Percentiles rank a stretch among this genome's conserved stretches.
phyloP scores from a whole-genome alignment of 805 yeast genomes.

The Metschnikowia lochheadii region DNA sequence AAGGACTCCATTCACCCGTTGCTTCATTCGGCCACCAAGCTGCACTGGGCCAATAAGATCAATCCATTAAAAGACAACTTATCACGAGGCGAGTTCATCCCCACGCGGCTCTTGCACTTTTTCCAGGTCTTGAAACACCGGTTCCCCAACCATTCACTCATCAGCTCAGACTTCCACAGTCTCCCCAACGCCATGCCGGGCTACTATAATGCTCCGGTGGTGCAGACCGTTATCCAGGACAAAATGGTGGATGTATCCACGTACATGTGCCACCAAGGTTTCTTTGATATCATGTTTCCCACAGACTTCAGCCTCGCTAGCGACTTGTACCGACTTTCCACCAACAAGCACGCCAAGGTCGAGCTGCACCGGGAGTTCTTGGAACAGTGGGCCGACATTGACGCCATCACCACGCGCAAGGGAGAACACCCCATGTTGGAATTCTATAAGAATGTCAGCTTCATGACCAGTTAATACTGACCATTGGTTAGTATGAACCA shows the following conservation, averaged over 20 bases:
- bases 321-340: conserved; percentile 58
- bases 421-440: conserved; percentile 86
- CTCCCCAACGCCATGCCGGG: conserved; percentile 51
- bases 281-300: conserved; percentile 82
- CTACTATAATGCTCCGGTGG: conserved; percentile 66
- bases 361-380: conserved; percentile 63
- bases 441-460: conserved; percentile 70
- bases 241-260: conserved; percentile 66
- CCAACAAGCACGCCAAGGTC: conserved; percentile 54
- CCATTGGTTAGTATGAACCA: no score
- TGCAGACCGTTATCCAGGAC: conserved; percentile 68
- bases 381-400: conserved; percentile 65
- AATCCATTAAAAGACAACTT: conserved; percentile 66
- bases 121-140: conserved; percentile 56
- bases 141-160: conserved; percentile 74
- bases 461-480: conserved; percentile 42
- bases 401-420: conserved; percentile 60
- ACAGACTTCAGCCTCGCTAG: conserved; percentile 65
- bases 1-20: conserved; percentile 54
- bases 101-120: conserved; percentile 68
- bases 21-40: conserved; percentile 42
- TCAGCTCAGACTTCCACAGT: conserved; percentile 63
- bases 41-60: conserved; percentile 44
- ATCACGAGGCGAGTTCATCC: conserved; percentile 73
- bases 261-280: conserved; percentile 82